Evolutionary conservation across 805 yeast species (phyloP), one percentile per base, ranked within the genome.

Genomic region (Osmozyma mogii): DNA sequence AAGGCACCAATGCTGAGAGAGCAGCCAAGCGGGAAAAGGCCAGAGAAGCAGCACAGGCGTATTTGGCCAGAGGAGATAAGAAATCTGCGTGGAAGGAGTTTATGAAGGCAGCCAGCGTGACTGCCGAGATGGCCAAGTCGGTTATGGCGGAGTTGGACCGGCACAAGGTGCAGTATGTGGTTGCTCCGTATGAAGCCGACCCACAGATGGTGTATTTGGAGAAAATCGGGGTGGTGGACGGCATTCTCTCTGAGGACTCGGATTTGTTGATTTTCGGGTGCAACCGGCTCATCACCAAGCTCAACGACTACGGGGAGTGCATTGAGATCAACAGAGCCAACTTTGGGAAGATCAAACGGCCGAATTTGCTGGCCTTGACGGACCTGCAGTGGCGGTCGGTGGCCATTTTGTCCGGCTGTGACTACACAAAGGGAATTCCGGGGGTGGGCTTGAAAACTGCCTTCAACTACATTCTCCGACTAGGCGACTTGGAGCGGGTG

Each of bases 121-220:
- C 95, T 2, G 85, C 95, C 1, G 75, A 75, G 38, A 87, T 92
- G 92, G 96, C 96, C 4, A 83, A 83, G 44, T 69, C 84, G 9
- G 65, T 89, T 9, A 85, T 88, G 49, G 81, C 78, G 23, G 79
- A 71, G 44, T 65, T 94, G 38, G 76, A 75, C 41, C 40, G 51
- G 9, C 61, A 68, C 26, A 54, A 56, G 1, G 74, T 92, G 28
- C 70, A 66, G 35, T 89, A 72, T 45, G 72, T 92, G 6, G 98
- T 92, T 6, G 97, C 99, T 0, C 99, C 99, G 0, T 92, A 85
- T 50, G 99, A 92, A 57, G 98, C 98, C 1, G 99, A 92, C 52
- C 81, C 98, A 1, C 98, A 92, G 53, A 74, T 92, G 81, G 97
- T 88, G 7, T 85, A 78, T 45, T 65, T 92, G 24, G 97, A 89